Percentiles rank a stretch among this genome's conserved stretches.
Conservation (phyloP, 441 rosid species). For the Eugenia klotzschiana region DNA sequence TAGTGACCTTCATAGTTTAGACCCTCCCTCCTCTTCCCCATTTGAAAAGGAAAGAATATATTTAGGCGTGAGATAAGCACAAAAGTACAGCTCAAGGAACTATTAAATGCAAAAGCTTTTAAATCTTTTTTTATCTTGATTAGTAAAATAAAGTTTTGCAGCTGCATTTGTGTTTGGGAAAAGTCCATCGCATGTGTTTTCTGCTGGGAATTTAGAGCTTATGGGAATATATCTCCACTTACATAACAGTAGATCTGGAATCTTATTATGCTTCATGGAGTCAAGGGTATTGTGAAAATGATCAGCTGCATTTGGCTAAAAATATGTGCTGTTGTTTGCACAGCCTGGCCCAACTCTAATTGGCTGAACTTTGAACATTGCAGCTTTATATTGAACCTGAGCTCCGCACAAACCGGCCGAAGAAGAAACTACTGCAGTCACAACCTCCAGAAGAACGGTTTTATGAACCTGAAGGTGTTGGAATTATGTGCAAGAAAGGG, state of each 20-base stretch:
- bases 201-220: background rate
- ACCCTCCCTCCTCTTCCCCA: background rate
- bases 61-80: background rate
- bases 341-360: background rate
- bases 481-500: slow-evolving; percentile 58
- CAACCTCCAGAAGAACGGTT: slow-evolving; percentile 58
- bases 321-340: background rate
- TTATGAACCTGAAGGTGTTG: slow-evolving; percentile 66
- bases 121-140: background rate
- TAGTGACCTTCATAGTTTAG: background rate
- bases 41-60: background rate
- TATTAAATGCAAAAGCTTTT: background rate
- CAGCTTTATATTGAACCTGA: slow-evolving; percentile 85
- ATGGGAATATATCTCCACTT: background rate
- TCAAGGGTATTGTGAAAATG: background rate
- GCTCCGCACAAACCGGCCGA: slow-evolving; percentile 61
- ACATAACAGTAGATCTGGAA: background rate
- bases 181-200: background rate
- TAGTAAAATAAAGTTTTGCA: background rate
- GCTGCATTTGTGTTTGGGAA: background rate
- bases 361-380: slow-evolving; percentile 1
- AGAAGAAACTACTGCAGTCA: slow-evolving; percentile 38
- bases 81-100: background rate
- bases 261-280: background rate
- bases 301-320: background rate